Evolutionary conservation across 2,329 filamentous ascomycete species (phyloP).

Genomic region (Scleromitrula shiraiana): DNA sequence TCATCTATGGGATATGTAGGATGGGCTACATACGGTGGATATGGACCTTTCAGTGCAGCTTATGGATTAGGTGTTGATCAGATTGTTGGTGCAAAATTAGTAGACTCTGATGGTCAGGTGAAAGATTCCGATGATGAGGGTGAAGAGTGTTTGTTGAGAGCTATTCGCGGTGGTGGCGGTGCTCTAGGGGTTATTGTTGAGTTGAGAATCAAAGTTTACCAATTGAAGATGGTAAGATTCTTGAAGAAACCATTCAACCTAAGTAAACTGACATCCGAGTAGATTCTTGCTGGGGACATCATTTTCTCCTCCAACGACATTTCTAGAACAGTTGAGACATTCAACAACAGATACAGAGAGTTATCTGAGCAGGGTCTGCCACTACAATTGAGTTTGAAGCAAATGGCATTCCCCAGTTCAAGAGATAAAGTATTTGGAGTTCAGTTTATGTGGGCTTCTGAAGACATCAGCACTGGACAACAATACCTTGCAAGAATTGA

Average conservation of each 20-base stretch:
- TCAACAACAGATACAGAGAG: slow-evolving; percentile 22
- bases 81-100: slow-evolving; percentile 32
- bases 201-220: slow-evolving; percentile 34
- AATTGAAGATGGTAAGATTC: slow-evolving; percentile 25
- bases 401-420: slow-evolving; percentile 28
- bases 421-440: slow-evolving; percentile 24
- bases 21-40: slow-evolving; percentile 32
- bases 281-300: slow-evolving; percentile 28
- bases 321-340: slow-evolving; percentile 18
- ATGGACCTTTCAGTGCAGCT: slow-evolving; percentile 27
- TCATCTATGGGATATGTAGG: slow-evolving; percentile 30
- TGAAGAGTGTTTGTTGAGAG: slow-evolving; percentile 27
- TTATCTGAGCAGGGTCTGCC: slow-evolving; percentile 20
- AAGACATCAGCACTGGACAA: slow-evolving; percentile 28
- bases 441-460: slow-evolving; percentile 30
- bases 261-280: neutral
- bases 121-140: slow-evolving; percentile 31
- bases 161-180: slow-evolving; percentile 35
- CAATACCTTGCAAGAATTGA: slow-evolving; percentile 27
- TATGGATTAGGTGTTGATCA: slow-evolving; percentile 33
- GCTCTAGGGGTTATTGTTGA: slow-evolving; percentile 35
- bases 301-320: slow-evolving; percentile 30
- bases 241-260: neutral
- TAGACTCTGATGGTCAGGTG: slow-evolving; percentile 32
- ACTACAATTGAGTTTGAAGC: slow-evolving; percentile 18